Evolutionary conservation across 306 rosid species (phyloP).

Genomic region (Arachis stenosperma): DNA sequence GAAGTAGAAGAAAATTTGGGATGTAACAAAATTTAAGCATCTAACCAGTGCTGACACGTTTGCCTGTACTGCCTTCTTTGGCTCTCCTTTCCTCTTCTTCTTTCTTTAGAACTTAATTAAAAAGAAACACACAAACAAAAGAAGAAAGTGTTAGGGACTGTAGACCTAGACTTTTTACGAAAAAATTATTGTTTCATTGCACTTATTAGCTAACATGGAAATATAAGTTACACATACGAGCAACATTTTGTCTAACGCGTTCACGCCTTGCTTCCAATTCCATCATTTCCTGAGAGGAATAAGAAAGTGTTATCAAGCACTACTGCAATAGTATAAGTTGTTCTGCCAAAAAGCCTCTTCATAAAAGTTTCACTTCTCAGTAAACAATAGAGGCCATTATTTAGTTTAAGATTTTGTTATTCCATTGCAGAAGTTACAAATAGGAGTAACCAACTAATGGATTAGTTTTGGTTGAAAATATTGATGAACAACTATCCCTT

Average conservation of each 20-base stretch:
- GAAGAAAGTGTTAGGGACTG: conserved; percentile 28
- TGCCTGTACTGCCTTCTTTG: conserved; percentile 59
- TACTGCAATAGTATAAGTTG: conserved; percentile 10
- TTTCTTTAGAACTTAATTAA: conserved; percentile 73
- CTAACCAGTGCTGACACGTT: conserved; percentile 63
- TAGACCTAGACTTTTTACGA: conserved; percentile 21
- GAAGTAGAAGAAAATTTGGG: conserved; percentile 21
- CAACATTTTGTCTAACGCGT: conserved; percentile 78
- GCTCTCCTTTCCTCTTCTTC: conserved; percentile 84
- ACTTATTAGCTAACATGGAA: conserved; percentile 19
- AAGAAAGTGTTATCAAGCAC: conserved; percentile 35
- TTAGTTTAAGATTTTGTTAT: conserved; percentile 13
- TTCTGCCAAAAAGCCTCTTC: not conserved
- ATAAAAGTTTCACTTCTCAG: conserved; percentile 1
- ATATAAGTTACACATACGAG: conserved; percentile 61
- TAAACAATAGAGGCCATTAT: conserved; percentile 12
- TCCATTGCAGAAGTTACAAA: conserved; percentile 7
- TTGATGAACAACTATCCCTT: conserved; percentile 4
- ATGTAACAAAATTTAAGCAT: conserved; percentile 25
- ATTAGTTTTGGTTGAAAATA: not conserved
- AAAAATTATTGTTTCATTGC: conserved; percentile 9
- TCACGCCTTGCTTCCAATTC: conserved; percentile 90
- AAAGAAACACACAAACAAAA: conserved; percentile 9
- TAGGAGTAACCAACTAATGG: conserved; percentile 1
- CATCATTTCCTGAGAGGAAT: conserved; percentile 66